Conservation (phyloP, 2,329 filamentous ascomycete species). For the Exophiala viscosa region DNA sequence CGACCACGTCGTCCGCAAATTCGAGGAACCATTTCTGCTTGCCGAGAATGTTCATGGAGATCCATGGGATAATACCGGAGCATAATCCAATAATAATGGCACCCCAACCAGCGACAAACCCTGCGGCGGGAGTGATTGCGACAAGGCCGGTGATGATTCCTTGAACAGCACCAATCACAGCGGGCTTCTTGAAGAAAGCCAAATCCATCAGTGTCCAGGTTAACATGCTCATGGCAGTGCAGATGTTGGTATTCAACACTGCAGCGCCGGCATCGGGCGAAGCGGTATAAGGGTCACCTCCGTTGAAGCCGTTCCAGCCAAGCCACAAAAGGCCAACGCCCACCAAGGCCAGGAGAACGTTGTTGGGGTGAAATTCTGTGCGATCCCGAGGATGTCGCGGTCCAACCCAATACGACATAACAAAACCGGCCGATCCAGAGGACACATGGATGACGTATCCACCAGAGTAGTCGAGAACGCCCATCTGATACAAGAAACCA, state of each 20-base stretch:
- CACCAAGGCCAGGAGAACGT: conserved; percentile 44
- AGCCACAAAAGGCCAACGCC: conserved; percentile 52
- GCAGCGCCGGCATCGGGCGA: conserved; percentile 50
- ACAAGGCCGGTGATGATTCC: conserved; percentile 54
- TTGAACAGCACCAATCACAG: conserved; percentile 49
- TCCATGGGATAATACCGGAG: conserved; percentile 46
- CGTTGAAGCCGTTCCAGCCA: conserved; percentile 54
- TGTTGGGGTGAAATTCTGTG: conserved; percentile 47
- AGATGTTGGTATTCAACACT: conserved; percentile 51
- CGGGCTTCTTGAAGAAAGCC: conserved; percentile 48
- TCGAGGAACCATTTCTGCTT: conserved; percentile 57
- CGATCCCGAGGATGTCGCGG: conserved; percentile 45
- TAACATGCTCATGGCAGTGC: conserved; percentile 47
- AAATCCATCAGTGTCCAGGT: conserved; percentile 47
- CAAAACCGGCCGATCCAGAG: conserved; percentile 50
- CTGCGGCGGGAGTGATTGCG: conserved; percentile 51
- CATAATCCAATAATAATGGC: conserved; percentile 48
- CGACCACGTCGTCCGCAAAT: conserved; percentile 53
- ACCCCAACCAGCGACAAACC: conserved; percentile 51
- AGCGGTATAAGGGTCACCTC: conserved; percentile 51
- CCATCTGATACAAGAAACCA: conserved; percentile 44
- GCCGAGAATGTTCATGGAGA: conserved; percentile 48
- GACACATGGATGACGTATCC: conserved; percentile 54
- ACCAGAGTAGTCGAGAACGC: conserved; percentile 51
- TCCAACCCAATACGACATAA: conserved; percentile 48